Evolutionary conservation across 495 filamentous ascomycete genomes (phyloP).

Genomic region (Delitschia confertaspora): DNA sequence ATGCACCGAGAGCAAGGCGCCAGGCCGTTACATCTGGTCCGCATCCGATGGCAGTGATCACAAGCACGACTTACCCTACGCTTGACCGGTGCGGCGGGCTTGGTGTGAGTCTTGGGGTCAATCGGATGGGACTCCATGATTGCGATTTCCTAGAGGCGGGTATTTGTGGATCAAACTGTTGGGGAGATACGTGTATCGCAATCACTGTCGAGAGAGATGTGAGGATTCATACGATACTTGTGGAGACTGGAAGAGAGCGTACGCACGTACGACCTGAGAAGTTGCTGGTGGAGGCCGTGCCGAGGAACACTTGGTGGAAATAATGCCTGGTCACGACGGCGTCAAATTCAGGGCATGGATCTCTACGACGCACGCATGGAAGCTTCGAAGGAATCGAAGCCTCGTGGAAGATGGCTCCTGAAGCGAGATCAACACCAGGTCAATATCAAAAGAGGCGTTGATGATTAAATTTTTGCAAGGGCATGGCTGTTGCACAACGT

Average conservation of each 20-base stretch:
- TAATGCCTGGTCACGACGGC: conserved; percentile 19
- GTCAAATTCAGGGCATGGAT: conserved; percentile 16
- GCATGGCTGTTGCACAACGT: too few relatives aligned
- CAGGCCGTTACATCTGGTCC: conserved; percentile 24
- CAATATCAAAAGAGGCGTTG: conserved; percentile 25
- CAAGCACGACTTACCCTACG: conserved; percentile 25
- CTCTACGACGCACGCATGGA: conserved; percentile 26
- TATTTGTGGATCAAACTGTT: conserved; percentile 5
- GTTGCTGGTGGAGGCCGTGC: too few relatives aligned
- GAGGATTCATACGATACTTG: conserved; percentile 22
- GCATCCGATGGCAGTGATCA: conserved; percentile 25
- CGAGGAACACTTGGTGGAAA: conserved; percentile 16
- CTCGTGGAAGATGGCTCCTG: too few relatives aligned
- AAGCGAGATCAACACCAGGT: conserved; percentile 23
- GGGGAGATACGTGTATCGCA: conserved; percentile 1
- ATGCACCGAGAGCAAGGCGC: conserved; percentile 24
- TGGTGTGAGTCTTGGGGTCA: conserved; percentile 2
- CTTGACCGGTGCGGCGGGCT: conserved; percentile 14
- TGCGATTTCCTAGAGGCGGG: too few relatives aligned
- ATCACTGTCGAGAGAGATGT: conserved; percentile 4
- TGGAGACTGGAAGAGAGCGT: too few relatives aligned
- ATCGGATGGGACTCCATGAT: conserved; percentile 8
- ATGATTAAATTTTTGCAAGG: too few relatives aligned
- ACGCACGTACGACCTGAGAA: too few relatives aligned
- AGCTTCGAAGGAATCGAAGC: too few relatives aligned